phyloP scores from a whole-genome alignment of 2,329 filamentous ascomycete genomes.

The Incumbomyces delicatus region DNA sequence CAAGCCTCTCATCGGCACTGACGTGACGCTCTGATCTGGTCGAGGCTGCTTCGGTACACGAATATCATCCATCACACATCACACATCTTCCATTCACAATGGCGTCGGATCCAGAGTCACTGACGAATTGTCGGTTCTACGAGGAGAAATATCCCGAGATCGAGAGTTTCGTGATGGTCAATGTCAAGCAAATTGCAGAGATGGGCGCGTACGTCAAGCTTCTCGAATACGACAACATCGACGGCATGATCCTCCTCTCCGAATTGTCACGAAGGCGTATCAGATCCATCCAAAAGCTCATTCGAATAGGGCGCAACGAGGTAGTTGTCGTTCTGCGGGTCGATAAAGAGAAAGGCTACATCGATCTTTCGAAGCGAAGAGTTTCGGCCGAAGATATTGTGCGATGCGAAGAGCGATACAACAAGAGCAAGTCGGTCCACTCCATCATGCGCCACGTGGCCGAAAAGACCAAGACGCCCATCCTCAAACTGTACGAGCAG shows the following conservation, averaged over 20 bases:
- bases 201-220: constrained; percentile 99
- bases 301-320: constrained; percentile 94
- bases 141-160: constrained; percentile 97
- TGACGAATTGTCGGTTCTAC: constrained; percentile 95
- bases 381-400: constrained; percentile 95
- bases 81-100: constrained; percentile 15
- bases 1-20: too few species aligned
- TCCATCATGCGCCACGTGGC: constrained; percentile 98
- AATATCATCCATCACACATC: too few species aligned
- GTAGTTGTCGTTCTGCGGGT: constrained; percentile 97
- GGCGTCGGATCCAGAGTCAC: constrained; percentile 45
- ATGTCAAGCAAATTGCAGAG: constrained; percentile 99
- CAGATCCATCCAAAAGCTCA: constrained; percentile 96
- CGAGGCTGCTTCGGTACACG: too few species aligned
- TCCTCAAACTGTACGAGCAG: constrained; percentile 84
- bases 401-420: constrained; percentile 98
- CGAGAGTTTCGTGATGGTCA: constrained; percentile 99
- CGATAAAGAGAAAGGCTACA: constrained; percentile 99
- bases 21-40: too few species aligned
- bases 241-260: constrained; percentile 98
- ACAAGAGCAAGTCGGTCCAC: constrained; percentile 99
- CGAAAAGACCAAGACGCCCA: constrained; percentile 90
- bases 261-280: constrained; percentile 98
- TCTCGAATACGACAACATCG: constrained; percentile 98
- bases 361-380: constrained; percentile 96